A percentile compares a stretch with the other conserved stretches of the same genome.
Conservation (phyloP, 2,329 filamentous ascomycete genomes). For the Falciphora oryzae region DNA sequence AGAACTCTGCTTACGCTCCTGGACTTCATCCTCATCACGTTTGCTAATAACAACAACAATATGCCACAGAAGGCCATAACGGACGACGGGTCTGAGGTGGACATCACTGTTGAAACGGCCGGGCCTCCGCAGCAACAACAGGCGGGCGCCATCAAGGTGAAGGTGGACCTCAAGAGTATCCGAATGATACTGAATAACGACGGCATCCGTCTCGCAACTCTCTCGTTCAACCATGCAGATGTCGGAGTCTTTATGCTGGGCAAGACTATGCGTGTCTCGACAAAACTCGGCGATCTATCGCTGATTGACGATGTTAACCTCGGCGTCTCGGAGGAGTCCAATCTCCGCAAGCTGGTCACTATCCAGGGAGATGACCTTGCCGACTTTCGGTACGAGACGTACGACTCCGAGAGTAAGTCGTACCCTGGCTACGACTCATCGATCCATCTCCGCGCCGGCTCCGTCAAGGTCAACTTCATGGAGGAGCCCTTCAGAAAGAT, state of each 20-base stretch:
- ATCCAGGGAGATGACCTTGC: slow-evolving; percentile 95
- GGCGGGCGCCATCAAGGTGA: slow-evolving; percentile 80
- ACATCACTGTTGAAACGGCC: slow-evolving; percentile 28
- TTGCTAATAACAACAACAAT: slow-evolving; percentile 52
- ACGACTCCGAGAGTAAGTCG: slow-evolving; percentile 65
- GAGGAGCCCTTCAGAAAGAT: slow-evolving; percentile 98
- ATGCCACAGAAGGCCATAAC: slow-evolving; percentile 29
- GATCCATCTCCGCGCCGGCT: slow-evolving; percentile 83
- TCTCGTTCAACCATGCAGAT: slow-evolving; percentile 88
- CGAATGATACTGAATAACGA: slow-evolving; percentile 95
- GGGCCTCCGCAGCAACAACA: slow-evolving; percentile 34
- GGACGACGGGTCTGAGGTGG: slow-evolving; percentile 33
- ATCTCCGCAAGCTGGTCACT: slow-evolving; percentile 79
- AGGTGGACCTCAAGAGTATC: slow-evolving; percentile 89
- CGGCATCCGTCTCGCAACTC: slow-evolving; percentile 84
- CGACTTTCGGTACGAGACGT: slow-evolving; percentile 97
- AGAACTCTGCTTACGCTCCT: slow-evolving; percentile 87
- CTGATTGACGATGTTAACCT: slow-evolving; percentile 92
- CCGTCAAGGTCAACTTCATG: slow-evolving; percentile 93
- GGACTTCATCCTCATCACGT: slow-evolving; percentile 91
- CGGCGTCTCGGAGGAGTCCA: slow-evolving; percentile 75
- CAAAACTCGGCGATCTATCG: slow-evolving; percentile 79
- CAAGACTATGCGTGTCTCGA: slow-evolving; percentile 80
- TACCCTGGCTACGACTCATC: slow-evolving; percentile 96
- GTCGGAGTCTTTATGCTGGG: slow-evolving; percentile 84